Percentiles rank a stretch among this genome's conserved stretches.
Evolutionary conservation across 2,329 filamentous ascomycete genomes (phyloP).

Genomic region (Pyricularia grisea): DNA sequence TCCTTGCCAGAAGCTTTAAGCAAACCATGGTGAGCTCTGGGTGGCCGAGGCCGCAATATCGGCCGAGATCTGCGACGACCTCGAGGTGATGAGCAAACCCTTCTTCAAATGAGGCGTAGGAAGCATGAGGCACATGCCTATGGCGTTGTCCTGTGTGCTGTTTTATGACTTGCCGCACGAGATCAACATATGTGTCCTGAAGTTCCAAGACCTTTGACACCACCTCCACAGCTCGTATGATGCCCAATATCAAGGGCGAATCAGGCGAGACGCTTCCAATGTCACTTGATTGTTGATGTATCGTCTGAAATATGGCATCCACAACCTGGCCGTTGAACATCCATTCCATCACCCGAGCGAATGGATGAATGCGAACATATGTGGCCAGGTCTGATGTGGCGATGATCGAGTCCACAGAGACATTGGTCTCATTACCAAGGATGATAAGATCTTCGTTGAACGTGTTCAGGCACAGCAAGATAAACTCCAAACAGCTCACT

Average conservation of each 20-base stretch:
- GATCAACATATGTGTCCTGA: slow-evolving; percentile 83
- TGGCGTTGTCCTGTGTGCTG: slow-evolving; percentile 50
- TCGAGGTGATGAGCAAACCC: slow-evolving; percentile 73
- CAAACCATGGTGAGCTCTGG: slow-evolving; percentile 71
- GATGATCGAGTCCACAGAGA: slow-evolving; percentile 68
- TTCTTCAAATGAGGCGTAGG: slow-evolving; percentile 86
- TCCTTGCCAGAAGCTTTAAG: slow-evolving; percentile 72
- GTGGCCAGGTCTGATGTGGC: slow-evolving; percentile 62
- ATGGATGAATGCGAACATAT: slow-evolving; percentile 85
- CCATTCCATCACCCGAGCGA: slow-evolving; percentile 94
- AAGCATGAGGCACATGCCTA: slow-evolving; percentile 58
- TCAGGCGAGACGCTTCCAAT: slow-evolving; percentile 65
- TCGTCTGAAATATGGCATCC: slow-evolving; percentile 64
- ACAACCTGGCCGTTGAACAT: slow-evolving; percentile 90
- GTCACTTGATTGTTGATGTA: slow-evolving; percentile 66
- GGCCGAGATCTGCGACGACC: slow-evolving; percentile 72
- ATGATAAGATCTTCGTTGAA: slow-evolving; percentile 94
- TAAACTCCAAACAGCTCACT: slow-evolving; percentile 76
- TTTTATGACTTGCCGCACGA: slow-evolving; percentile 73
- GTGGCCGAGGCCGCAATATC: slow-evolving; percentile 80
- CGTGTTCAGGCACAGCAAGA: slow-evolving; percentile 64
- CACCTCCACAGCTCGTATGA: slow-evolving; percentile 74
- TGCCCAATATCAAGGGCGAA: slow-evolving; percentile 71
- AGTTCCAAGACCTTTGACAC: slow-evolving; percentile 76
- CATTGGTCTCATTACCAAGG: slow-evolving; percentile 68